Conservation (phyloP, 148 eudicot genomes). For the Silene conica region DNA sequence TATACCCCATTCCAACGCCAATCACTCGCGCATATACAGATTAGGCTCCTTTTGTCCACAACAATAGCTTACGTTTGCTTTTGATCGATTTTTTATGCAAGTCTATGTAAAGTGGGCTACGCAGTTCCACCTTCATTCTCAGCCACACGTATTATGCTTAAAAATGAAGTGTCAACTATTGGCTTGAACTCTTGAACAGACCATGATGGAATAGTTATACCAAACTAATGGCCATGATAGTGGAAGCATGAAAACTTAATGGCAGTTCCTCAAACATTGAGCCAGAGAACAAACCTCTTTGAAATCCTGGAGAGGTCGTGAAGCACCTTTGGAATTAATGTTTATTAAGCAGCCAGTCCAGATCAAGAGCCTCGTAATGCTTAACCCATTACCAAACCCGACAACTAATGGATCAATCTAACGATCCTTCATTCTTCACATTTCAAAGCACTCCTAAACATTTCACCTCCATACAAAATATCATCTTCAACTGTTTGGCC, state of each 20-base stretch:
- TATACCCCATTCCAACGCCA: slow-evolving; percentile 4
- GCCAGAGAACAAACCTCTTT: slow-evolving; percentile 20
- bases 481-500: slow-evolving; percentile 26
- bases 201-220: neutral
- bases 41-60: neutral
- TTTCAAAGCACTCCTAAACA: slow-evolving; percentile 11
- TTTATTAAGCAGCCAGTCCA: neutral
- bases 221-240: neutral
- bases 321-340: neutral
- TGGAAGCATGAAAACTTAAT: neutral
- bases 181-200: neutral
- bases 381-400: neutral
- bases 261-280: neutral
- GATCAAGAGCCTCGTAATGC: slow-evolving; percentile 6
- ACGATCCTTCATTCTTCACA: slow-evolving; percentile 4
- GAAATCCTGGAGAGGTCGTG: neutral
- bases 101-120: neutral
- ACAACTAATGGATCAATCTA: slow-evolving; percentile 14
- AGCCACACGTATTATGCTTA: neutral
- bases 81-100: neutral
- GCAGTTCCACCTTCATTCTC: neutral
- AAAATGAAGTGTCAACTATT: no score
- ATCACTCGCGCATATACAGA: slow-evolving; percentile 17
- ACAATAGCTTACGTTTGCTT: neutral
- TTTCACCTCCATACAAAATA: neutral